Percentiles rank a stretch among this genome's conserved stretches.
These are phyloP conservation scores for Aspergillus sp. DNA, from an alignment of 2,329 filamentous ascomycete species.

Conservation along the genomic window DNA sequence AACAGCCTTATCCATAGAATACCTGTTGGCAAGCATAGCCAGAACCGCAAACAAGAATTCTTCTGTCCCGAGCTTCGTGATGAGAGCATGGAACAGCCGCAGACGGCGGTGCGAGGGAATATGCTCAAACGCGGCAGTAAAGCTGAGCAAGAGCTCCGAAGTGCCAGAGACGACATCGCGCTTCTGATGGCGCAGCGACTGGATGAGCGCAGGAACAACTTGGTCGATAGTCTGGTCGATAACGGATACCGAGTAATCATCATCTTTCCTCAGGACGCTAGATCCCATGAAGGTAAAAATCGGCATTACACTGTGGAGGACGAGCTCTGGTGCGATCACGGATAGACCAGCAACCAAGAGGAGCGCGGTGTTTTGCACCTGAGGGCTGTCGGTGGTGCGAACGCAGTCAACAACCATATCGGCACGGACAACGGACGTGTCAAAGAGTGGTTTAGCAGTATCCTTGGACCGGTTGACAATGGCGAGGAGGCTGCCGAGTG, in stretches of 20 bases:
- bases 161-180: conserved; percentile 80
- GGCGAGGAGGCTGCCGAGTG: conserved; percentile 77
- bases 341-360: conserved; percentile 86
- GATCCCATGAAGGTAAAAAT: conserved; percentile 98
- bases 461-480: conserved; percentile 78
- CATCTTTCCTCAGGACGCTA: conserved; percentile 86
- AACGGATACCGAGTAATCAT: conserved; percentile 96
- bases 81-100: conserved; percentile 80
- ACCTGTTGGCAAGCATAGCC: conserved; percentile 88
- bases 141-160: conserved; percentile 89
- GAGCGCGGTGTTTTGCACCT: conserved; percentile 90
- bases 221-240: conserved; percentile 92
- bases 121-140: conserved; percentile 94
- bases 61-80: conserved; percentile 80
- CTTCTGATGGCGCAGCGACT: conserved; percentile 77
- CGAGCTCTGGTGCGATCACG: conserved; percentile 83
- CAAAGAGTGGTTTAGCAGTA: conserved; percentile 59
- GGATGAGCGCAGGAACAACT: conserved; percentile 88
- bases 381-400: conserved; percentile 85
- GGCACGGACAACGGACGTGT: conserved; percentile 78
- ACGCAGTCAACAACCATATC: conserved; percentile 94
- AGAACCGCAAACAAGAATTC: conserved; percentile 89
- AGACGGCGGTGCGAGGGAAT: conserved; percentile 85
- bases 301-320: conserved; percentile 97
- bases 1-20: conserved; percentile 75